Conservation (phyloP, 768 basidiomycete species). For the Hydnomerulius pinastri region DNA sequence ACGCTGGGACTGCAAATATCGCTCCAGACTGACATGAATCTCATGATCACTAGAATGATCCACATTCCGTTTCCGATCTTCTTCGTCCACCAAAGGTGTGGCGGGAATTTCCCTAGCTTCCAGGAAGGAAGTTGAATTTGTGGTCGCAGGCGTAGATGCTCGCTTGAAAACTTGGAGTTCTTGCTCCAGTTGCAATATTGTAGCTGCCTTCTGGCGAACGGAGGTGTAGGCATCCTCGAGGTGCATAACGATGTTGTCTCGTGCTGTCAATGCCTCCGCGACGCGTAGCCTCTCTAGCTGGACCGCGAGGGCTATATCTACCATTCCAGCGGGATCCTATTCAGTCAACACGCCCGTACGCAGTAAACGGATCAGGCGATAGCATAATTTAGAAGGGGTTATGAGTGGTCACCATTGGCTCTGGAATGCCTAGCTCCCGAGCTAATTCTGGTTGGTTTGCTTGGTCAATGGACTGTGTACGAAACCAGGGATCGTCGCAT, state of each 20-base stretch:
- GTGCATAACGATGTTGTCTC: slow-evolving; percentile 60
- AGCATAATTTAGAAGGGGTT: too few relatives aligned
- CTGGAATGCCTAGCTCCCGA: neutral
- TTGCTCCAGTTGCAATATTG: slow-evolving; percentile 50
- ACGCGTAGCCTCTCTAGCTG: slow-evolving; percentile 54
- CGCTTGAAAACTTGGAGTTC: slow-evolving; percentile 35
- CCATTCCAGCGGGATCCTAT: slow-evolving; percentile 22
- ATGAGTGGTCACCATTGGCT: slow-evolving; percentile 22
- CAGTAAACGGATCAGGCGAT: too few relatives aligned
- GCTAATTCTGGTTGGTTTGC: too few relatives aligned
- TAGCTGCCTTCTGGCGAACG: slow-evolving; percentile 58
- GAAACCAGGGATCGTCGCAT: too few relatives aligned
- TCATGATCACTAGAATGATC: slow-evolving; percentile 1
- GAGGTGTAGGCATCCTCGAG: slow-evolving; percentile 61
- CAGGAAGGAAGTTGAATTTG: slow-evolving; percentile 7
- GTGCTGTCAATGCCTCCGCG: slow-evolving; percentile 58
- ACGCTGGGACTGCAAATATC: too few relatives aligned
- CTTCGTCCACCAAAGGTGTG: neutral
- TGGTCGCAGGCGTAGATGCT: slow-evolving; percentile 21
- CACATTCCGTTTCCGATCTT: neutral
- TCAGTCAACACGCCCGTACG: too few relatives aligned
- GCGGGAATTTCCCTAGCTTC: neutral
- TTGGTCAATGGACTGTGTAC: too few relatives aligned
- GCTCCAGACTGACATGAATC: slow-evolving; percentile 12
- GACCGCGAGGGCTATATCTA: slow-evolving; percentile 56